Conservation (phyloP, 441 rosid species). For the Erysimum pusillum region DNA sequence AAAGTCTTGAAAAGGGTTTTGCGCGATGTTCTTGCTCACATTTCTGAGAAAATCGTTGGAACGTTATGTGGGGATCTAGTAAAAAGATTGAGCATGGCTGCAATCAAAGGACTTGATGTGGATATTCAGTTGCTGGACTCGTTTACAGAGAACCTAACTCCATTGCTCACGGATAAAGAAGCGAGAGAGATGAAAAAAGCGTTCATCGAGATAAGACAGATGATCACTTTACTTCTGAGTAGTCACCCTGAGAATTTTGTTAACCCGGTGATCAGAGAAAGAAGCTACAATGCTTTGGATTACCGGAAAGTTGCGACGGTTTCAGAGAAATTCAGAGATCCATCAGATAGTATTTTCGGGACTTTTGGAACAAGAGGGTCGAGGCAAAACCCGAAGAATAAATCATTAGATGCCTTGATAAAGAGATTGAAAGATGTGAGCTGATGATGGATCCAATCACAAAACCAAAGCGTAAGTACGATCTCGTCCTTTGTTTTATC, state of each 20-base stretch:
- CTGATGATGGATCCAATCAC: constrained; percentile 51
- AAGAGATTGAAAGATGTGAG: constrained; percentile 85
- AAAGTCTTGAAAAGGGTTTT: constrained; percentile 82
- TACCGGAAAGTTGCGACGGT: constrained; percentile 77
- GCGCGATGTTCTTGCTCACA: constrained; percentile 83
- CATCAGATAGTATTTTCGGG: constrained; percentile 87
- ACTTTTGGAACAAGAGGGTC: constrained; percentile 91
- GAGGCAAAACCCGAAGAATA: constrained; percentile 86
- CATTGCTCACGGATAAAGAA: constrained; percentile 80
- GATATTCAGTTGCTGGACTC: constrained; percentile 87
- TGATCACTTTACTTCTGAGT: constrained; percentile 83
- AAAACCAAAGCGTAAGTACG: constrained; percentile 47
- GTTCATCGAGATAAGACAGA: constrained; percentile 83
- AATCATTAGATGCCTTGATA: constrained; percentile 84
- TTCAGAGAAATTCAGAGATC: constrained; percentile 89
- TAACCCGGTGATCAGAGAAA: constrained; percentile 86
- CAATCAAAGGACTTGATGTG: constrained; percentile 78
- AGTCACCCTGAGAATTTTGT: constrained; percentile 89
- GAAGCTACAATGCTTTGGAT: constrained; percentile 86
- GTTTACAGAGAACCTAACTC: constrained; percentile 77
- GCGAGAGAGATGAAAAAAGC: constrained; percentile 83
- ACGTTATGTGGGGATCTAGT: constrained; percentile 74
- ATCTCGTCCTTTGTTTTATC: constrained; percentile 40
- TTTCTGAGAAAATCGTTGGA: constrained; percentile 83
- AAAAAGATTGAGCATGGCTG: constrained; percentile 81